Percentiles rank a stretch among this genome's conserved stretches.
phyloP scores from a whole-genome alignment of 352 stramenopile species.

The Phytophthora nicotianae region DNA sequence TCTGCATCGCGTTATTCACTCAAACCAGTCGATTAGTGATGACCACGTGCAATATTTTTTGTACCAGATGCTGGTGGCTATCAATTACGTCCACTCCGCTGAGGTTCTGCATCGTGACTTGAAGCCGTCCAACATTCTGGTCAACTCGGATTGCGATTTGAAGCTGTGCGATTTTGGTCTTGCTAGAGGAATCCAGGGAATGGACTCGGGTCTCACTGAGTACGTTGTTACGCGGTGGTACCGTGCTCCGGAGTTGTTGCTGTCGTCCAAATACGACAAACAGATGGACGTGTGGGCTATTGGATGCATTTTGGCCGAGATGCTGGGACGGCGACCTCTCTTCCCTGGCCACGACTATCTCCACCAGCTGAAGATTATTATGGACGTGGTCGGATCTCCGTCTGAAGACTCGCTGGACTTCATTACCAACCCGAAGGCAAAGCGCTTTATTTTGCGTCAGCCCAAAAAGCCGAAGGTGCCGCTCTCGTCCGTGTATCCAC shows the following conservation, averaged over 20 bases:
- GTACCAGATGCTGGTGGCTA: conserved; percentile 80
- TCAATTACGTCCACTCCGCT: conserved; percentile 82
- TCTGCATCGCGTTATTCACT: conserved; percentile 80
- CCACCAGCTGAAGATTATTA: conserved; percentile 91
- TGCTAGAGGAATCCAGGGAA: conserved; percentile 70
- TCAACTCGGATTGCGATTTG: conserved; percentile 84
- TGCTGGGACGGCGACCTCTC: conserved; percentile 82
- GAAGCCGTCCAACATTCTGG: conserved; percentile 81
- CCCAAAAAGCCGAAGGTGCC: conserved; percentile 87
- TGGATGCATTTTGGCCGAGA: conserved; percentile 87
- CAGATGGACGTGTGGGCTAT: conserved; percentile 91
- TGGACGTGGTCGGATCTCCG: conserved; percentile 87
- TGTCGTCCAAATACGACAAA: conserved; percentile 91
- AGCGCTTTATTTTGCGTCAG: conserved; percentile 88
- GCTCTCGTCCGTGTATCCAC: conserved; percentile 86
- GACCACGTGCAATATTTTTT: conserved; percentile 83
- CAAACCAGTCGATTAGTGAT: conserved; percentile 82
- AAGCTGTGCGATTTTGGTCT: conserved; percentile 85
- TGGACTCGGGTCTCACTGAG: conserved; percentile 86
- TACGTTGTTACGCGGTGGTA: conserved; percentile 95
- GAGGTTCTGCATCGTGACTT: conserved; percentile 80
- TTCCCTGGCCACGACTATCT: conserved; percentile 89
- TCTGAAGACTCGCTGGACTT: conserved; percentile 84
- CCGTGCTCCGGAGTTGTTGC: conserved; percentile 90
- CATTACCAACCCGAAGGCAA: conserved; percentile 90